Conservation (phyloP, 306 rosid genomes). For the Sicyos baderoa region DNA sequence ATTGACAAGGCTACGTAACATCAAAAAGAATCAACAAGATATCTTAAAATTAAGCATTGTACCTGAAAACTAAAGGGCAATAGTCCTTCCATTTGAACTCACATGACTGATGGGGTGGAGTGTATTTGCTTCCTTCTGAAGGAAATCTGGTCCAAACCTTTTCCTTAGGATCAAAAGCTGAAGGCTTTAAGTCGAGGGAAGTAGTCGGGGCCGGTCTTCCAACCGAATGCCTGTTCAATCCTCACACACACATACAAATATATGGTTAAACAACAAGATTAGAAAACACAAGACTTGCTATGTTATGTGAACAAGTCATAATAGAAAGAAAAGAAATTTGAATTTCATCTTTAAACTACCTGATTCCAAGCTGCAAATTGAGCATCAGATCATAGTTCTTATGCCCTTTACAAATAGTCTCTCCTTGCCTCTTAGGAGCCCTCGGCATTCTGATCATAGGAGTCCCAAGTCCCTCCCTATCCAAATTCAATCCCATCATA, state of each 20-base stretch:
- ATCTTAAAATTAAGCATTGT: background rate
- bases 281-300: background rate
- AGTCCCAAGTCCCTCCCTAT: slow-evolving; percentile 23
- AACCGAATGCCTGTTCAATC: slow-evolving; percentile 63
- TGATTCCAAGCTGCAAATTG: slow-evolving; percentile 81
- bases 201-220: slow-evolving; percentile 87
- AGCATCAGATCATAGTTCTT: slow-evolving; percentile 87
- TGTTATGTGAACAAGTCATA: background rate
- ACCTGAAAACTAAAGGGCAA: slow-evolving; percentile 93
- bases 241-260: slow-evolving; percentile 3
- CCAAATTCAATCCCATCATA: slow-evolving; percentile 21
- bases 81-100: slow-evolving; percentile 96
- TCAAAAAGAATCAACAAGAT: background rate
- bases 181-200: slow-evolving; percentile 75
- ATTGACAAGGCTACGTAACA: slow-evolving; percentile 2
- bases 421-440: slow-evolving; percentile 69
- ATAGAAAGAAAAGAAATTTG: background rate
- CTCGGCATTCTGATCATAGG: slow-evolving; percentile 40
- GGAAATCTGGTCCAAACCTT: slow-evolving; percentile 93
- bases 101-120: slow-evolving; percentile 80
- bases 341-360: slow-evolving; percentile 28
- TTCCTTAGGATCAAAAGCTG: slow-evolving; percentile 88
- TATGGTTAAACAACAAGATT: background rate
- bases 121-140: slow-evolving; percentile 78
- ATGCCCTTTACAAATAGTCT: slow-evolving; percentile 67